Evolutionary conservation across 208 protist genomes (phyloP), one percentile per base, ranked within the genome.

Genomic region (Crithidia sp.): DNA sequence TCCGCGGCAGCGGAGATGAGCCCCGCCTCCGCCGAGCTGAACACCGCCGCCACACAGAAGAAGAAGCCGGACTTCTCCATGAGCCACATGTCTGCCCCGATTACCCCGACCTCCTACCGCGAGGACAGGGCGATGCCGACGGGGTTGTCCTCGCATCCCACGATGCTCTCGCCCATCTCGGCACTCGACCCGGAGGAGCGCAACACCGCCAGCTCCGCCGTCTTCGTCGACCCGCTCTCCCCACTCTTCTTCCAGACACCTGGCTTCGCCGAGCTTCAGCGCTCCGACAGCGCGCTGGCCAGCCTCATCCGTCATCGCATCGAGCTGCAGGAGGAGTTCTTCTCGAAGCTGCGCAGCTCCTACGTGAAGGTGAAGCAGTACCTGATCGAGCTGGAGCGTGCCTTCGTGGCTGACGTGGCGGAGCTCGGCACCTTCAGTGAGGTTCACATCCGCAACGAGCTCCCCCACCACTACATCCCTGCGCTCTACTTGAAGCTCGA

Each of bases 401-500:
- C 87, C 36, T 71, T 93, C 16, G 14, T 85, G 2, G 17, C 28
- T 9, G 45, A 62, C 52, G 79, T 77, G 45, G 74, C 82, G 49
- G 73, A 88, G 62, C 78, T 96, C 67, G 75, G 76, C 40, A 67
- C 79, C 5, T 67, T 87, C 49, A 91, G 77, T 37, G 89, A 94
- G 19, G 80, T 83, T 13, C 80, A 90, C 57, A 85, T 96, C 49
- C 82, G 82, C 16, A 73, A 76, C 17, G 52, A 62, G n/a, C 69
- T 81, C 12, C 58, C 68, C 2, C 68, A 75, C 43, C 40, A 80
- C 62, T 90, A 87, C 74, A 90, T 96, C 56, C 85, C 88, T 0
- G 43, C 71, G n/a, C 45, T 96, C 37, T 96, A 92, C 66, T 45
- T 92, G 36, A 82, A 85, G 52, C 71, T 94, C 7, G 82, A 93